These are phyloP conservation scores for Ambrosia artemisiifolia DNA, from an alignment of 129 eudicot species.

Conservation along the genomic window DNA sequence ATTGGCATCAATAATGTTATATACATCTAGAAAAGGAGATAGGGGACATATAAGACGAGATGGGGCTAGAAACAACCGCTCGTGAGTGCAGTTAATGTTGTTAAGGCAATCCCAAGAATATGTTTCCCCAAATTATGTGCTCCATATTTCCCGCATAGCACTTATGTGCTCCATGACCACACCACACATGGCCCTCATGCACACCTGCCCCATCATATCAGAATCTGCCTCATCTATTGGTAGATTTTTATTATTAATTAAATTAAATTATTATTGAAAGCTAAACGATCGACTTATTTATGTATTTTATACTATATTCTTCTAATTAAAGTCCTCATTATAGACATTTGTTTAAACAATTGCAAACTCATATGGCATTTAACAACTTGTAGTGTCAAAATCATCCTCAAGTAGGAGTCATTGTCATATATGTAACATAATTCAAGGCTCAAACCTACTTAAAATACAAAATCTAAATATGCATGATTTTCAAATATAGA, in stretches of 20 bases:
- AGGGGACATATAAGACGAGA: slow-evolving; percentile 7
- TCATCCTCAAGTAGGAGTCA: slow-evolving; percentile 9
- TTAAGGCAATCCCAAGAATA: slow-evolving; percentile 10
- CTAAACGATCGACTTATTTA: neutral
- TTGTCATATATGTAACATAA: slow-evolving; percentile 23
- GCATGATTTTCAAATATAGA: slow-evolving; percentile 19
- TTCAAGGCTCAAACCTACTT: slow-evolving; percentile 30
- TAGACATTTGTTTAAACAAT: neutral
- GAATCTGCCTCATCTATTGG: neutral
- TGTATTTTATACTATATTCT: neutral
- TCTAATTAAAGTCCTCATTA: neutral
- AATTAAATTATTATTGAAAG: neutral
- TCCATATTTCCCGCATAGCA: slow-evolving; percentile 15
- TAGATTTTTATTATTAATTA: neutral
- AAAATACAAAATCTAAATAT: slow-evolving; percentile 15
- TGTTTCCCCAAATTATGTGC: slow-evolving; percentile 17
- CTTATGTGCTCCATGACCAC: slow-evolving; percentile 10
- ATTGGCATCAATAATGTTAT: no score
- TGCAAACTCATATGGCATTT: neutral
- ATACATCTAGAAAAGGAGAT: neutral
- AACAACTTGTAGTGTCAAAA: neutral
- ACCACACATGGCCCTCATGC: slow-evolving; percentile 1
- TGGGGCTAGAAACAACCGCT: slow-evolving; percentile 27
- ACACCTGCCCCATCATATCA: slow-evolving; percentile 13
- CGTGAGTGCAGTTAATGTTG: slow-evolving; percentile 36